Evolutionary conservation across 371 early-diverging fungal genomes (phyloP), one percentile per base, ranked within the genome.

Genomic region (Choanephora cucurbitarum): DNA sequence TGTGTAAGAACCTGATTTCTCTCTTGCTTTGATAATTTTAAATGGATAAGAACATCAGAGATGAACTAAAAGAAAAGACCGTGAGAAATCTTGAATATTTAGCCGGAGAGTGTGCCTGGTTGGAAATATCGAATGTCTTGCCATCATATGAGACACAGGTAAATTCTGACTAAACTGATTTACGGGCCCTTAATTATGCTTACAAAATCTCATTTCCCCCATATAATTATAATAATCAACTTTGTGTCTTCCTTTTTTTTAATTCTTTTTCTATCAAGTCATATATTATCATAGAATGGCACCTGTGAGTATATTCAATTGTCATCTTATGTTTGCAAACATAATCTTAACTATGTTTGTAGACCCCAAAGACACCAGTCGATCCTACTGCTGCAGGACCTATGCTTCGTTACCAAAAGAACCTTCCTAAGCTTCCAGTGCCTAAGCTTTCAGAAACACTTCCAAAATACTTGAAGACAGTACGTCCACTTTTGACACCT

Each of bases 401-500:
- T 21, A 81, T 88, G 75, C 69, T 81, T 60, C 82, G 81, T 34
- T 85, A 83, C 57, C 91, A 93, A 67, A 75, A 65, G 17, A 78
- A 77, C 48, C 81, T 96, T 39, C 91, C 91, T 50, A 87, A 85
- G 64, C 85, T 96, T 13, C 97, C 97, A 17, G 92, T 98, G 19
- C 97, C 98, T 21, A 80, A 85, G 34, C 83, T 98, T 28, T 65
- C 78, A 6, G 91, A 89, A 49, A 97, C 97, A 0, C 74, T 84
- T 54, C 80, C 83, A 31, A 86, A 87, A 49, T 97, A 96, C 75
- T 80, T 92, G 19, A 69, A 78, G 46, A 80, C 84, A 5, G 91
- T 94, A 32, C 81, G 80, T 53, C 93, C 97, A 23, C 71, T 96
- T 33, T 65, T 92, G 48, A 75, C 67, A 53, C 83, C 83, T 37